Evolutionary conservation across 805 yeast species (phyloP), one percentile per base, ranked within the genome.

Genomic region (Pichia insulana): DNA sequence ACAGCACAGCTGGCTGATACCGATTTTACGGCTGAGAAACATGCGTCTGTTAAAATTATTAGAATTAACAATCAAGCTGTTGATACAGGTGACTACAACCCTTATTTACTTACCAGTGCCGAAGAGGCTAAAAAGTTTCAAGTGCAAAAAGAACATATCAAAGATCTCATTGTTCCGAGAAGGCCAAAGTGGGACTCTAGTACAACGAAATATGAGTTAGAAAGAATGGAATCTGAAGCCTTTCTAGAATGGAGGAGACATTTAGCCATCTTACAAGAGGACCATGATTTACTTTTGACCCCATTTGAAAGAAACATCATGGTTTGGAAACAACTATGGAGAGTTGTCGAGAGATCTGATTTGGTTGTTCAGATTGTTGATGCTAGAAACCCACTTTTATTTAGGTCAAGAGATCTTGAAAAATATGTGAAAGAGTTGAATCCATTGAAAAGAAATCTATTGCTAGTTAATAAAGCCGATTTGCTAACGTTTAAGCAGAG

Each of bases 311-410:
- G 98, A 68, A 92, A 92, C 61, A 70, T 92, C 50, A 96, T 90
- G 70, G 97, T 92, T 45, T 92, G 98, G 98, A 80, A 92, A 59
- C 98, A 92, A 65, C 69, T 92, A 50, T 92, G 98, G 98, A 76
- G 98, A 65, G 98, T 92, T 35, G 84, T 88, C 19, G 98, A 92
- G 63, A 77, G 97, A 58, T 85, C 92, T 19, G 96, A 90, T 62
- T 70, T 92, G 54, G 78, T 92, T 32, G 97, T 92, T 6, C 98
- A 92, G 61, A 92, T 92, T 67, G 97, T 92, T 25, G 98, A 92
- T 67, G 97, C 97, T 11, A 75, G 98, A 64, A 88, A 86, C 58
- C 98, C 98, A 5, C 65, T 89, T 45, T 69, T 87, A 46, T 92
- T 87, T 68, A 74, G 97, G 59, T 88, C 96, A 2, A 75, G 75